Evolutionary conservation across 225 moss, liverwort and hornwort species (phyloP).

Genomic region (Pseudisothecium myosuroides): DNA sequence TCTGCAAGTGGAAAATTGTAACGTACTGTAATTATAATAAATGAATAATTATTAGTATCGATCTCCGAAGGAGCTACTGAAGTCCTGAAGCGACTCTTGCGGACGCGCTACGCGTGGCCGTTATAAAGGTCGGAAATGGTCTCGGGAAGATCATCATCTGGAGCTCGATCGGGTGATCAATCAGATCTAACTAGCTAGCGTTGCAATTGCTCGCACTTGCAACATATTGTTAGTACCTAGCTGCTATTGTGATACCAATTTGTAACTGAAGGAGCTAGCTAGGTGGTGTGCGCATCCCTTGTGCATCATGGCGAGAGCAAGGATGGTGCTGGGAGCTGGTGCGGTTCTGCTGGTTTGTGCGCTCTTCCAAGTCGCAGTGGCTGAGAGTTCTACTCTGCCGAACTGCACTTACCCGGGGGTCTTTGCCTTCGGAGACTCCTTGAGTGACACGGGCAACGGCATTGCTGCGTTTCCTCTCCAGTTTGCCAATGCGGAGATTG

Average conservation of each 20-base stretch:
- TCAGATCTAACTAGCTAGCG: not conserved
- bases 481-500: not conserved
- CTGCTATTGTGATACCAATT: not conserved
- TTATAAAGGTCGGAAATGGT: not conserved
- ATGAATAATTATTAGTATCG: too few relatives aligned
- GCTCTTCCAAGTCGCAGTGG: not conserved
- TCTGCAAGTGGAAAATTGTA: not conserved
- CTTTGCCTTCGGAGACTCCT: conserved; percentile 2
- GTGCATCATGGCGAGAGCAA: not conserved
- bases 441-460: not conserved
- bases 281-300: not conserved
- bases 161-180: not conserved
- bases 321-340: not conserved
- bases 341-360: not conserved
- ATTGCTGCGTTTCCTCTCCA: not conserved
- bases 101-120: not conserved
- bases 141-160: not conserved
- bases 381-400: not conserved
- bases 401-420: not conserved
- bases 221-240: not conserved
- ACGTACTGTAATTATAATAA: not conserved
- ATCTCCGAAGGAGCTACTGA: not conserved
- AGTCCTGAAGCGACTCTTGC: not conserved
- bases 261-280: not conserved
- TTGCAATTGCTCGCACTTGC: not conserved